Evolutionary conservation across 1,139 yeast species (phyloP).

Genomic region (Wickerhamomyces sp.): DNA sequence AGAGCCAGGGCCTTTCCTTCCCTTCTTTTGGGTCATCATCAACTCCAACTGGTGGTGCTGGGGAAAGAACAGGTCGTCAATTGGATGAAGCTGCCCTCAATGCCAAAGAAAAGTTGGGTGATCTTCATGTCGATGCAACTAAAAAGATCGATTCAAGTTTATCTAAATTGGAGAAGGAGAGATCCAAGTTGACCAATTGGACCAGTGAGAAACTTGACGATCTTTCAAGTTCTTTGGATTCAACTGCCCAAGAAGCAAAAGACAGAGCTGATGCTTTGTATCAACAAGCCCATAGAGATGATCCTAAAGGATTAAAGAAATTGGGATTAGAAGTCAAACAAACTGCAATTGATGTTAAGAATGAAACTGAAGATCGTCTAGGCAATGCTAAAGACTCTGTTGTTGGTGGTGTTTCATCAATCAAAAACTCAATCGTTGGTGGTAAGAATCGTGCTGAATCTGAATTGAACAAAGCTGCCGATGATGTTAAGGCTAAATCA

Average conservation of each 20-base stretch:
- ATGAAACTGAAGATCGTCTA: conserved; percentile 35
- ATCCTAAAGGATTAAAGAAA: conserved; percentile 12
- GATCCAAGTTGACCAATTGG: conserved; percentile 21
- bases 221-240: conserved; percentile 21
- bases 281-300: conserved; percentile 33
- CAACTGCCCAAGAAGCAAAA: conserved; percentile 24
- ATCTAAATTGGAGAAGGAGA: conserved; percentile 22
- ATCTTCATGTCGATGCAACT: conserved; percentile 29
- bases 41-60: conserved; percentile 21
- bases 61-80: conserved; percentile 24
- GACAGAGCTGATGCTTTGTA: conserved; percentile 33
- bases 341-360: conserved; percentile 29
- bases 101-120: conserved; percentile 23
- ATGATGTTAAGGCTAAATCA: conserved; percentile 11
- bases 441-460: conserved; percentile 16
- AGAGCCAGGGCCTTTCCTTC: conserved; percentile 16
- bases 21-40: conserved; percentile 11
- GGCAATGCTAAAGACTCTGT: conserved; percentile 29
- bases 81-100: conserved; percentile 22
- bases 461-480: conserved; percentile 13
- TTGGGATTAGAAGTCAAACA: conserved; percentile 23
- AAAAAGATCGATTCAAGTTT: conserved; percentile 25
- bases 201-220: conserved; percentile 24
- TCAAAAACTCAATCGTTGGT: conserved; percentile 11
- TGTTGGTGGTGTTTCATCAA: conserved; percentile 9